Evolutionary conservation across 768 basidiomycete genomes (phyloP).

Genomic region (Tulasnella sp.): DNA sequence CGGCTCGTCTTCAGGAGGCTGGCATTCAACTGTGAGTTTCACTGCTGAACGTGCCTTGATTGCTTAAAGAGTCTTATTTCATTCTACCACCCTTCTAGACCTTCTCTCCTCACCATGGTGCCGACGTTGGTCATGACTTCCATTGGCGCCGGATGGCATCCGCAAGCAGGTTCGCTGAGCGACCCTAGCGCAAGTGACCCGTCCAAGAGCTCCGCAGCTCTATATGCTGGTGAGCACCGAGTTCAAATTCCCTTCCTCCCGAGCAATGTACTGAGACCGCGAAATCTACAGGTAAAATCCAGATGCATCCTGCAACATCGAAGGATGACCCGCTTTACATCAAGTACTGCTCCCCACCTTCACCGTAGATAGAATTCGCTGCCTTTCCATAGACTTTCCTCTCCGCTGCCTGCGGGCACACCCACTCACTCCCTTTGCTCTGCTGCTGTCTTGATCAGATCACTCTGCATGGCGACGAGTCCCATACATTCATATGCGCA

Average conservation of each 20-base stretch:
- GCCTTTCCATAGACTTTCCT: too few relatives aligned
- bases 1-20: constrained; percentile 37
- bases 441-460: too few relatives aligned
- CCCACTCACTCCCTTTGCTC: too few relatives aligned
- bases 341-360: constrained; percentile 15
- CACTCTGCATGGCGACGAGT: too few relatives aligned
- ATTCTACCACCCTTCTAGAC: constrained; percentile 30
- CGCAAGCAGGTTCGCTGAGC: constrained; percentile 44
- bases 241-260: not conserved
- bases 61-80: constrained; percentile 14
- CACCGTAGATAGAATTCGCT: not conserved
- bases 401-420: too few relatives aligned
- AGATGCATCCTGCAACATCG: constrained; percentile 78
- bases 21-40: constrained; percentile 29
- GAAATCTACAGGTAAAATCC: constrained; percentile 48
- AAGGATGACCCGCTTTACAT: constrained; percentile 40
- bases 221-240: constrained; percentile 44
- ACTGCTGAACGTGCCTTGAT: constrained; percentile 17
- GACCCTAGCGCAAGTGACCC: constrained; percentile 71
- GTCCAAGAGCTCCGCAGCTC: constrained; percentile 65
- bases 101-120: constrained; percentile 65
- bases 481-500: too few relatives aligned
- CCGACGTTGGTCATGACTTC: constrained; percentile 64
- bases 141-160: constrained; percentile 54
- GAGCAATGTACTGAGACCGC: not conserved